These are phyloP conservation scores for Cercospora brassicicola DNA, from an alignment of 2,329 filamentous ascomycete genomes.

Conservation along the genomic window DNA sequence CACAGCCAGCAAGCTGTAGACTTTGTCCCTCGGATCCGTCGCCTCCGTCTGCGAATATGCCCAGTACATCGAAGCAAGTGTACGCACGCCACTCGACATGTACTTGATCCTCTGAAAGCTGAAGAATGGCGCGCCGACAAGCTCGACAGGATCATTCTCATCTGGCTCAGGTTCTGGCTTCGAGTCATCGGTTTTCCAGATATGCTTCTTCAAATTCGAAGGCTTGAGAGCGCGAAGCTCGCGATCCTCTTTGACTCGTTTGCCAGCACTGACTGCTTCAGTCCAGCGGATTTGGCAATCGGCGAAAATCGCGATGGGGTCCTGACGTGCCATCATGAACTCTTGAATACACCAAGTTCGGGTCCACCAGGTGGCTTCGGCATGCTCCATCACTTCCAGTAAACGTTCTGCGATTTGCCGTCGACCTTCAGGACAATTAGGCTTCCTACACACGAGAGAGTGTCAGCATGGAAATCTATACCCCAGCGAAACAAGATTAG, in stretches of 20 bases:
- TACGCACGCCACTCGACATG: not conserved
- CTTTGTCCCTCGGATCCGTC: constrained; percentile 7
- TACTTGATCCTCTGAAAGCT: not conserved
- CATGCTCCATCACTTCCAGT: not conserved
- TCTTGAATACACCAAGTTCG: constrained; percentile 5
- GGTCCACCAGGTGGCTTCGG: not conserved
- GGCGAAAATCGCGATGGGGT: not conserved
- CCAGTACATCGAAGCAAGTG: constrained; percentile 1
- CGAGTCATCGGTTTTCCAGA: not conserved
- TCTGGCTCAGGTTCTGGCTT: not conserved
- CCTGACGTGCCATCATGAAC: not conserved
- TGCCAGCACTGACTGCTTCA: not conserved
- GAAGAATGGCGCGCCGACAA: not conserved
- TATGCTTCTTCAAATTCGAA: not conserved
- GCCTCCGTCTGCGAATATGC: not conserved
- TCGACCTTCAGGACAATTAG: not conserved
- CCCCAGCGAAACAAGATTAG: not conserved
- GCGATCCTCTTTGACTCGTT: not conserved
- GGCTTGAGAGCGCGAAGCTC: not conserved
- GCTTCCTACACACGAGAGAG: not conserved
- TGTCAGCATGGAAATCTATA: not conserved
- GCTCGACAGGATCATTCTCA: not conserved
- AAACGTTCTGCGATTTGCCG: not conserved
- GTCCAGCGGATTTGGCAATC: not conserved
- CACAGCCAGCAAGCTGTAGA: not conserved